Base-by-base conservation (phyloP, 192 early-diverging fungal species). In the Pilaira anomala region DNA sequence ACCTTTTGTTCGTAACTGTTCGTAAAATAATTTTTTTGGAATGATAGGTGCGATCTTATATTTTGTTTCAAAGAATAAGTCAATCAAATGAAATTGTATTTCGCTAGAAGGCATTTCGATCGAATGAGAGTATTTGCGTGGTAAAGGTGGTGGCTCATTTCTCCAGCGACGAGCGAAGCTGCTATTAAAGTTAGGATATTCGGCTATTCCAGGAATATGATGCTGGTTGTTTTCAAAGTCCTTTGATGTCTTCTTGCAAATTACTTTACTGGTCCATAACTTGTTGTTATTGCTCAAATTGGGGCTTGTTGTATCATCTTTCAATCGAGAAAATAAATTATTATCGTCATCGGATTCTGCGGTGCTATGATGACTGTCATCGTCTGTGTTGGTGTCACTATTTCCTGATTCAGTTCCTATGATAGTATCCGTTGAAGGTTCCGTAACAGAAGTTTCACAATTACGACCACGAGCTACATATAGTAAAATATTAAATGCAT, bases 31-130 rank as follows among this genome's bases (percentile, higher is more conserved):
- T 9, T 21, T 28, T 18, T 33, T 44, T 42, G 66, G 66, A 19
- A 67, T 29, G 16, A 67, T 28, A 7, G 25, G 36, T 19, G 51
- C n/a, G 12, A 36, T 24, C 16, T 19, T 44, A 41, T 72, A 41
- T 40, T 40, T 41, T 14, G 59, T 44, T 19, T 50, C 21, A 40
- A 66, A 72, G 42, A 66, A 72, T 16, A 53, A 24, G 2, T 72
- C 69, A 33, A 72, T 72, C 6, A 72, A 63, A 28, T 65, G 36
- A 26, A 60, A 41, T 46, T 72, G 69, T 21, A 61, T 66, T 22
- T 58, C 44, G 19, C 58, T 55, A 0, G 69, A 60, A 2, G 69
- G 69, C 69, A 72, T 72, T 26, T 66, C 63, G 2, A 72, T 28
- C 2, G 57, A 57, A 11, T 48, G 59, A 1, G 48, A 54, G 42